These are phyloP conservation scores for Calcarisporium arbuscula DNA, from an alignment of 2,329 filamentous ascomycete genomes.

Conservation along the genomic window DNA sequence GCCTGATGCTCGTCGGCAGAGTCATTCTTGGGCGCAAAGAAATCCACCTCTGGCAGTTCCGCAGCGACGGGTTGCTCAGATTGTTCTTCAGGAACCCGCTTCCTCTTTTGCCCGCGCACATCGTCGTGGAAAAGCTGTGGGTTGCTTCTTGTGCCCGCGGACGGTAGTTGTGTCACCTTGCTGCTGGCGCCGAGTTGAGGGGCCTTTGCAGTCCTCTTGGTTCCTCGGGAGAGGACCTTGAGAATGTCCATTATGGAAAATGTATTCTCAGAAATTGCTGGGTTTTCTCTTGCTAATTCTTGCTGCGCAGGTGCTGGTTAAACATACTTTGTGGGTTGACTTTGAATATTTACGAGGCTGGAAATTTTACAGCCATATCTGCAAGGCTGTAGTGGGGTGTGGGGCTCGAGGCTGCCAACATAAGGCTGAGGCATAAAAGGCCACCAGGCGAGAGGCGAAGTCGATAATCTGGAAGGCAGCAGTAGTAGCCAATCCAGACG, in stretches of 20 bases:
- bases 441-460: too few relatives aligned
- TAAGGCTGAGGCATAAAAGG: neutral
- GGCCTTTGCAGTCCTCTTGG: conserved; percentile 46
- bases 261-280: too few relatives aligned
- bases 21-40: conserved; percentile 47
- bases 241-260: conserved; percentile 66
- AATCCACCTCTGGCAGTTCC: conserved; percentile 46
- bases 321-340: neutral
- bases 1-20: conserved; percentile 12
- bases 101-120: conserved; percentile 47
- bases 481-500: too few relatives aligned
- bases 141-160: conserved; percentile 55
- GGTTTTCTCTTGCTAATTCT: too few relatives aligned
- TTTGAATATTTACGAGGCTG: too few relatives aligned
- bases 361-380: conserved; percentile 13
- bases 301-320: neutral
- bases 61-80: conserved; percentile 19
- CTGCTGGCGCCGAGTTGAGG: conserved; percentile 21
- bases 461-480: too few relatives aligned
- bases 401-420: conserved; percentile 1
- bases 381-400: conserved; percentile 15
- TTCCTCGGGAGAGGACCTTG: conserved; percentile 65
- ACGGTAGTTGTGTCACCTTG: conserved; percentile 50
- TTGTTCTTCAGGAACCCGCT: conserved; percentile 39
- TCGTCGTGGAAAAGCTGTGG: conserved; percentile 65